phyloP scores from a whole-genome alignment of 768 basidiomycete species.

The Leucocoprinus birnbaumii region DNA sequence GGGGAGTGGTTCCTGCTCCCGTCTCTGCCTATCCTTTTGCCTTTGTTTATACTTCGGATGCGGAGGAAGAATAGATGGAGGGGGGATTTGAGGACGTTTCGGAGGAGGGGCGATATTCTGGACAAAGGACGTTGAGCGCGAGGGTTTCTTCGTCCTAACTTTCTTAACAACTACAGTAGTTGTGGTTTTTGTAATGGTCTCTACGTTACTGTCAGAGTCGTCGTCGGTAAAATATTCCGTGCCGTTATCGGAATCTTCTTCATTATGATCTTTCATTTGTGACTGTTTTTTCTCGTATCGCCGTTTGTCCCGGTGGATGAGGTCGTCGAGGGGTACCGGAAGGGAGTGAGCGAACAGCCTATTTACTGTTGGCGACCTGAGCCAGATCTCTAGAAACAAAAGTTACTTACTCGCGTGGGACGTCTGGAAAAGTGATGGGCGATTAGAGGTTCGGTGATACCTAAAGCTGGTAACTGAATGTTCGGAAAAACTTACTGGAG shows the following conservation, averaged over 20 bases:
- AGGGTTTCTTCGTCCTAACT: not conserved
- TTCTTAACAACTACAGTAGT: slow-evolving; percentile 21
- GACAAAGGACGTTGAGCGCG: not conserved
- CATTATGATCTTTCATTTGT: slow-evolving; percentile 15
- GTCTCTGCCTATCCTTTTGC: not conserved
- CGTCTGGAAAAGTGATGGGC: slow-evolving; percentile 21
- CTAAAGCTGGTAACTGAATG: no score
- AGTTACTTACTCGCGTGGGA: not conserved
- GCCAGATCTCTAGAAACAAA: not conserved
- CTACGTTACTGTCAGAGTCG: slow-evolving; percentile 23
- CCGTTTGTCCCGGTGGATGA: slow-evolving; percentile 33
- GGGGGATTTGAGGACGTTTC: not conserved
- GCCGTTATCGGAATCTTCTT: not conserved
- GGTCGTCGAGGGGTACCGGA: slow-evolving; percentile 28
- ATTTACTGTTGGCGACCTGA: not conserved
- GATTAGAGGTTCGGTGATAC: no score
- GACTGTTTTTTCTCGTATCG: slow-evolving; percentile 22
- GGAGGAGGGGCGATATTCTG: not conserved
- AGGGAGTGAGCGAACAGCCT: slow-evolving; percentile 26
- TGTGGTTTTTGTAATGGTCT: slow-evolving; percentile 18
- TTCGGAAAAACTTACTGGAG: slow-evolving; percentile 30
- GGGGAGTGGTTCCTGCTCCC: no score
- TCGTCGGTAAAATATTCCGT: slow-evolving; percentile 17
- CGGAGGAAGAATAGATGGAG: not conserved
- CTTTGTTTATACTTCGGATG: not conserved